Evolutionary conservation across 305 asterid genomes (phyloP), one percentile per base, ranked within the genome.

Genomic region (Fraxinus paxiana): DNA sequence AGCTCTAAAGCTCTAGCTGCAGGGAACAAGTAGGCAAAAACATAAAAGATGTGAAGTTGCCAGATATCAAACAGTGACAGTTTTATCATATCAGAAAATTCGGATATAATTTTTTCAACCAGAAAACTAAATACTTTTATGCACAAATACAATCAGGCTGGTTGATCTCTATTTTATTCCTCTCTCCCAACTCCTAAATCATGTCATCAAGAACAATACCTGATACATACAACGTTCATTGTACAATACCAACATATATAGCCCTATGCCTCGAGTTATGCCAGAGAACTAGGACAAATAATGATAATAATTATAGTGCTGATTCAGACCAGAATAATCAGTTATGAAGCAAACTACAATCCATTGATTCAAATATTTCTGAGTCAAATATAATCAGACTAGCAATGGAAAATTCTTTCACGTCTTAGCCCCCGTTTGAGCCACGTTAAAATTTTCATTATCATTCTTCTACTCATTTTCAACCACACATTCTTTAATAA

Each of bases 31-130:
- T 35, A 9, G 31, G 75, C 4, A n/a, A 38, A 54, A 18, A 17
- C 46, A 10, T 26, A 75, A 41, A 70, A 59, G 38, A 54, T 73
- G 74, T 59, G 54, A 78, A 41, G 76, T 78, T 78, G 43, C 82
- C 70, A 13, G 37, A 24, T 26, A 28, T 26, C 17, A 26, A 65
- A 65, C 6, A 12, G 73, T 63, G 35, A 65, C 37, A 12, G 6
- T 65, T 24, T 65, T 28, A 12, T 65, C 73, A 28, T 12, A 28
- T 4, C 18, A 26, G 18, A 24, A 63, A 63, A 63, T 26, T 12
- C 0, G 37, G 73, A 65, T 28, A 26, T 65, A 65, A 26, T 28
- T 65, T 65, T 26, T 4, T 8, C 35, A 30, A 67, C 15, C 37
- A 26, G 37, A 67, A 67, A 9, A 30, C 35, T 28, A 63, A 24